phyloP scores from a whole-genome alignment of 2,329 filamentous ascomycete species.

The Epichloe scottii region DNA sequence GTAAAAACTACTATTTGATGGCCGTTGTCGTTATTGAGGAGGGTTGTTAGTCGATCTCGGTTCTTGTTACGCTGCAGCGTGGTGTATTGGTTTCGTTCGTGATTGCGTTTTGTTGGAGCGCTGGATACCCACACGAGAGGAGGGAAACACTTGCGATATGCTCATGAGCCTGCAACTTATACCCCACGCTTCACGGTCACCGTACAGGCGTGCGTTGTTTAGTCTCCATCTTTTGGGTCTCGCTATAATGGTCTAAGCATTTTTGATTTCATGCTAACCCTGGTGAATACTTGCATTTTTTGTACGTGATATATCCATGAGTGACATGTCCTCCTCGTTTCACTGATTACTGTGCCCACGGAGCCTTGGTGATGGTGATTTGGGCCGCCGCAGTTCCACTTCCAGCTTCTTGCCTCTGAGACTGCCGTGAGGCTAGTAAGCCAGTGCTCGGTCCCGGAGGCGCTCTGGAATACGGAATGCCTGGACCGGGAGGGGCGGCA shows the following conservation, averaged over 20 bases:
- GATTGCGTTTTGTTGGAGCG: slow-evolving; percentile 10
- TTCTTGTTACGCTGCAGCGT: slow-evolving; percentile 3
- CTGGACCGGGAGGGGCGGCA: slow-evolving; percentile 23
- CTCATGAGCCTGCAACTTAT: slow-evolving; percentile 16
- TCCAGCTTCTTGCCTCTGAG: slow-evolving; percentile 9
- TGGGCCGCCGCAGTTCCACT: slow-evolving; percentile 25
- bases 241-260: slow-evolving; percentile 6
- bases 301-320: neutral
- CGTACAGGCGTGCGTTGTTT: slow-evolving; percentile 5
- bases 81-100: slow-evolving; percentile 9
- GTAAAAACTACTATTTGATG: neutral
- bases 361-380: slow-evolving; percentile 31
- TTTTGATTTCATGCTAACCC: neutral
- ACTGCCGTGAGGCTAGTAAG: slow-evolving; percentile 12
- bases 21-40: slow-evolving; percentile 1
- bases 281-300: neutral
- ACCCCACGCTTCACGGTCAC: slow-evolving; percentile 12
- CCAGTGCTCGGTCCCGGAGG: slow-evolving; percentile 19
- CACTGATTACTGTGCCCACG: slow-evolving; percentile 27
- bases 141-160: slow-evolving; percentile 12
- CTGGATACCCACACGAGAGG: slow-evolving; percentile 21
- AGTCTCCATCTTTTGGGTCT: slow-evolving; percentile 7
- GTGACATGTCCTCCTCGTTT: neutral
- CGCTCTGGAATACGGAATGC: slow-evolving; percentile 27
- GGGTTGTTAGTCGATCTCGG: neutral